Base-by-base conservation (phyloP, 2,329 filamentous ascomycete genomes). In the Botrytis squamosa region DNA sequence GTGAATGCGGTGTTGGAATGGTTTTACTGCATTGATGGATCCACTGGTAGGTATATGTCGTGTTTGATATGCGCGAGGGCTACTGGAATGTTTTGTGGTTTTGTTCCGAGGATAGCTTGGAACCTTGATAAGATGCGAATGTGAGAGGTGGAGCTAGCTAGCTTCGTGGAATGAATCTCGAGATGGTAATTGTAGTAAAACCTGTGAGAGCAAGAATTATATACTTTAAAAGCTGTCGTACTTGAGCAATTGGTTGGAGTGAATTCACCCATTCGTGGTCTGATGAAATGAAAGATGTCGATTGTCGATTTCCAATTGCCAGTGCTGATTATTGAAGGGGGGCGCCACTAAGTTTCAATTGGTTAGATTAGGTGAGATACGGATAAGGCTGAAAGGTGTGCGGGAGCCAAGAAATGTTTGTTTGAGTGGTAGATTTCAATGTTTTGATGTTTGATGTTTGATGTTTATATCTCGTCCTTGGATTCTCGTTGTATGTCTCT, bases 1-100 rank as follows among this genome's bases (percentile, higher is more conserved):
- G 25, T 44, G 16, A 44, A 63, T 42, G 25, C 38, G 10, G 36
- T 42, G 25, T 42, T n/a, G 8, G 16, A 42, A 9, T 20, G 16
- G 25, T 40, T 49, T 67, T 22, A 46, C 70, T 49, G 70, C 63
- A 72, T 72, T 20, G 33, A 72, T 52, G 64, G 36, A 18, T 22
- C 59, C 12, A 6, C 59, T 38, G 10, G 29, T 18, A 16, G 22
- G 29, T 49, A n/a, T 49, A 29, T 44, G 38, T 44, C 10, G 20
- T 38, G 20, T 49, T 7, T 44, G 16, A 14, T 29, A 20, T 64
- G 40, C 22, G 38, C 5, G 60, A 9, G 60, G n/a, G 20, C 8
- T 25, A 8, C 59, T 62, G 22, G 59, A 36, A 60, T 5, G 12
- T 38, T 57, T 62, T 5, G 33, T 62, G 33, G 33, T 7, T 38